Evolutionary conservation across 768 basidiomycete species (phyloP), one percentile per base, ranked within the genome.

Genomic region (Termitomyces sp.): DNA sequence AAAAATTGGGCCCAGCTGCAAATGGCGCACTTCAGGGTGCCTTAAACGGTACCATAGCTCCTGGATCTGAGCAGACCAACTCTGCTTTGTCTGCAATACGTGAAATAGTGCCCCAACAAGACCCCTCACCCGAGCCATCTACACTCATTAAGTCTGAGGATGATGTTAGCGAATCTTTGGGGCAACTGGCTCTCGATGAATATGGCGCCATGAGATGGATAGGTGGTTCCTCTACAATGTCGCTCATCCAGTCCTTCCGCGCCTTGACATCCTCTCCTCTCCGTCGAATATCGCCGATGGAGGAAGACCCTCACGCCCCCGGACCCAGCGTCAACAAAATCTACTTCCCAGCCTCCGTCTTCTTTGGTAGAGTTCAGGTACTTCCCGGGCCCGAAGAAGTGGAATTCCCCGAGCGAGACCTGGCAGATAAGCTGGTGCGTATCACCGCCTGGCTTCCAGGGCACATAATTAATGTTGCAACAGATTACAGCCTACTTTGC

Each of bases 141-240:
- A 71, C 76, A 38, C 75, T 81, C 25, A 74, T 84, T 59, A 85
- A 83, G 67, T 69, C 78, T 35, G 84, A 85, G 66, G 89, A 90
- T 62, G 91, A 92, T 72, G 81, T 93, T 63, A 85, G 83, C 66
- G 91, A 93, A 69, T 86, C 89, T 16, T 87, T 94, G 66, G 92
- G 91, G 19, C 91, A 93, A 68, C 82, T 94, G 52, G 90, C 92
- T 27, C 78, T 94, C 40, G 92, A 94, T 64, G 92, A 93, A 68
- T 88, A 92, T 62, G 92, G 92, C 32, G 90, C 92, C 70, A 85
- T 90, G 82, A 84, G 91, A 58, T 94, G 92, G 92, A 93, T 94
- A 63, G 92, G 92, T 41, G 89, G 91, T 52, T 93, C 92, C 5
- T 93, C 91, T 16, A 91, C 91, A 21, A 92, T 94, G 92, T 90